Evolutionary conservation across 1,284 basidiomycete species (phyloP), one percentile per base, ranked within the genome.

Genomic region (Pisolithus thermaeus): DNA sequence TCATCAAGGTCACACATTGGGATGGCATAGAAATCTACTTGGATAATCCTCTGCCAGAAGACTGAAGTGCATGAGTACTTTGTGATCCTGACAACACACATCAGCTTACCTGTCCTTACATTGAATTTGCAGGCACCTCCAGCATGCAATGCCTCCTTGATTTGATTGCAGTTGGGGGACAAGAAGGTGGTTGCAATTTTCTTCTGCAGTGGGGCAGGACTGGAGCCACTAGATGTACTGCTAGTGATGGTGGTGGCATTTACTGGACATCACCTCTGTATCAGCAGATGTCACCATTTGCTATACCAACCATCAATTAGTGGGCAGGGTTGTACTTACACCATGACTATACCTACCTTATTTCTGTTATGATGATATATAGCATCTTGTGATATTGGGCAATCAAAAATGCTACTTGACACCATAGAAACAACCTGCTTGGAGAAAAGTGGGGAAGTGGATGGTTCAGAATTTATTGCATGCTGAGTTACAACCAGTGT

Each of bases 11-110:
- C n/a, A 43, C 12, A 23, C 6, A n/a, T 45, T 8, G 35, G 27
- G 35, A 50, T 38, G 11, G 42, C 32, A 30, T 45, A 45, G n/a
- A 50, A 50, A 20, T 50, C 43, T n/a, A 47, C 22, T 23, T 23
- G 32, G 6, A 37, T 36, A 8, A 28, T 43, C 3, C 38, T 23
- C 6, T 46, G 41, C 23, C 27, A 9, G 25, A 45, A 28, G 41
- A 50, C 42, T 45, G 22, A 27, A 23, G 3, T 22, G 9, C 7
- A 22, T 42, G 18, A 42, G 40, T 25, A 42, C 5, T 23, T 22
- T 22, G 20, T 22, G 11, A 7, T n/a, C 5, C 7, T 27, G 25
- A 6, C 7, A 7, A 7, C 25, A 6, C 7, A 16, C 18, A 14
- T 11, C 30, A 3, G n/a, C 43, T 45, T 38, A 45, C 49, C 44